Conservation (phyloP, 306 rosid genomes). For the Glycine latifolia region DNA sequence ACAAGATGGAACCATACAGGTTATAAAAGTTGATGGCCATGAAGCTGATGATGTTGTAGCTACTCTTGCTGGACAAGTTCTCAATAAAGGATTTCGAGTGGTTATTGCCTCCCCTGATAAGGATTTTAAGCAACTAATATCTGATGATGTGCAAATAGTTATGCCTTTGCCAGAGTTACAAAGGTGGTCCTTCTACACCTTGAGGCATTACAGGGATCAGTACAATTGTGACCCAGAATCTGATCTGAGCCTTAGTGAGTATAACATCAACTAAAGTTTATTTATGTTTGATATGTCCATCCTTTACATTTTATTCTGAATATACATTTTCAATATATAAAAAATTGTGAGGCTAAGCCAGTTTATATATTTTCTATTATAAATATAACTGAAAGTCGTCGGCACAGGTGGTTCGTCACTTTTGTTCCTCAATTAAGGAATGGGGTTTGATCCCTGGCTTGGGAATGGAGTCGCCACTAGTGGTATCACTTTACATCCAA, state of each 20-base stretch:
- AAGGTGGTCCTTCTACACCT: slow-evolving; percentile 95
- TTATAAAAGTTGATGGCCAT: slow-evolving; percentile 73
- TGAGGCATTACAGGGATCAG: slow-evolving; percentile 79
- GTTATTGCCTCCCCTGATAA: slow-evolving; percentile 96
- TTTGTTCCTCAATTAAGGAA: too few relatives aligned
- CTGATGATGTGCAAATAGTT: slow-evolving; percentile 89
- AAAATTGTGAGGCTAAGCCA: too few relatives aligned
- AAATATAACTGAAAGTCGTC: too few relatives aligned
- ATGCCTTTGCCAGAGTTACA: slow-evolving; percentile 82
- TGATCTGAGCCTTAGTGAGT: slow-evolving; percentile 92
- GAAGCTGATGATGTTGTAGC: slow-evolving; percentile 99
- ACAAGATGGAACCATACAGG: slow-evolving; percentile 53
- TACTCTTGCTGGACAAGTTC: slow-evolving; percentile 78
- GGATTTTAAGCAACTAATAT: slow-evolving; percentile 94
- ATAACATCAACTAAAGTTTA: slow-evolving; percentile 20
- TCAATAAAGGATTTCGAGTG: slow-evolving; percentile 62
- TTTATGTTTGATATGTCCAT: slow-evolving; percentile 31
- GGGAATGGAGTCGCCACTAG: too few relatives aligned
- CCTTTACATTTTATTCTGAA: neutral
- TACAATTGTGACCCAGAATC: slow-evolving; percentile 82
- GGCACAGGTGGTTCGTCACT: too few relatives aligned
- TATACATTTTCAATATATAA: too few relatives aligned
- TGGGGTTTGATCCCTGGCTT: too few relatives aligned
- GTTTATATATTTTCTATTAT: too few relatives aligned
- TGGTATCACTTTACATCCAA: too few relatives aligned